Evolutionary conservation across 2,329 filamentous ascomycete genomes (phyloP).

Genomic region (Apiospora rasikravindrae): DNA sequence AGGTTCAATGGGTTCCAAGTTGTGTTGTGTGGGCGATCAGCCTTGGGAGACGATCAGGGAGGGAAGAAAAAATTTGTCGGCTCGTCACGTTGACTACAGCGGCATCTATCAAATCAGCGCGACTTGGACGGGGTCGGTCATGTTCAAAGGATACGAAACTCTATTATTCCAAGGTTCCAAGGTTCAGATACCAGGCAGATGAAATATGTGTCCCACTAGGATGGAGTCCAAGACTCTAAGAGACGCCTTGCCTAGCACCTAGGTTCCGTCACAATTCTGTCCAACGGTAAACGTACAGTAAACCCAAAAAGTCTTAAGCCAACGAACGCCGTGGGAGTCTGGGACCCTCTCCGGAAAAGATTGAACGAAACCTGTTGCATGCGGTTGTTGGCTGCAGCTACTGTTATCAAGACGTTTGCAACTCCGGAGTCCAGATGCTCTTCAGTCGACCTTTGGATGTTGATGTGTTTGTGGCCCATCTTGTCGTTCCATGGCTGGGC

Average conservation of each 20-base stretch:
- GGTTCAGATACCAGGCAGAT: no score
- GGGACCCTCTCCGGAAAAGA: background rate
- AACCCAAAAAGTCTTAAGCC: background rate
- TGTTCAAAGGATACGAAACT: constrained; percentile 5
- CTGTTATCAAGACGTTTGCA: background rate
- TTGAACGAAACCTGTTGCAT: background rate
- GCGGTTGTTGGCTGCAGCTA: background rate
- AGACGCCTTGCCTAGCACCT: background rate
- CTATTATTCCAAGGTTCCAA: background rate
- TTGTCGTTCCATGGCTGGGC: background rate
- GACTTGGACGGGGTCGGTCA: background rate
- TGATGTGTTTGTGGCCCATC: background rate
- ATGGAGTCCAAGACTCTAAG: background rate
- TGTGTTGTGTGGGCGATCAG: background rate
- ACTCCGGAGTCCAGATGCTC: background rate
- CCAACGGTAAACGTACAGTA: background rate
- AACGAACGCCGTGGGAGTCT: background rate
- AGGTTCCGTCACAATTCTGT: constrained; percentile 9
- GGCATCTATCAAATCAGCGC: background rate
- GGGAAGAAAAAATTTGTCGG: background rate
- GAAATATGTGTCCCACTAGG: background rate
- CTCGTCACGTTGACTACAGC: background rate
- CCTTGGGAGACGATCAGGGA: background rate
- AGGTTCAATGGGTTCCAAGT: background rate
- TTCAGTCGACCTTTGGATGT: background rate